A percentile compares a stretch with the other conserved stretches of the same genome.
Conservation (phyloP, 2,329 filamentous ascomycete genomes). For the Fusarium zealandicum region DNA sequence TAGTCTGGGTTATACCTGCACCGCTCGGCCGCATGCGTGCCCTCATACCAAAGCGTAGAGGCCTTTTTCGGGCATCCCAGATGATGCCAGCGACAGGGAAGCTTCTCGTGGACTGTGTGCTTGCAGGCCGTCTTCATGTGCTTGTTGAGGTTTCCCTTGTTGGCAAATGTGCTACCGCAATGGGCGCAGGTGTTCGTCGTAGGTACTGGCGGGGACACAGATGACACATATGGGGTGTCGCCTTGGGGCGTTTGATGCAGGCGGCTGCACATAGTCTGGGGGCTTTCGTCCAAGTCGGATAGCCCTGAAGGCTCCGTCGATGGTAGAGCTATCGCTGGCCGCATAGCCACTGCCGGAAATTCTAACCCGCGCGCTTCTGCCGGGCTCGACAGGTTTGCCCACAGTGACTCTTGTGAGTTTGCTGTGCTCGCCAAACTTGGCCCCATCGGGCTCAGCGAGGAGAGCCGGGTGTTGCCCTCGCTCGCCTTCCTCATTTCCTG, state of each 20-base stretch:
- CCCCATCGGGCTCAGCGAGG: neutral
- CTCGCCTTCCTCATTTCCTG: slow-evolving; percentile 22
- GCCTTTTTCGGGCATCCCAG: slow-evolving; percentile 36
- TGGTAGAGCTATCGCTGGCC: neutral
- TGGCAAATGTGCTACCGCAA: slow-evolving; percentile 43
- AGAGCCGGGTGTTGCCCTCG: slow-evolving; percentile 11
- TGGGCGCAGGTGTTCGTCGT: slow-evolving; percentile 28
- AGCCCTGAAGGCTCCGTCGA: neutral
- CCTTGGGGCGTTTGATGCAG: too few species aligned
- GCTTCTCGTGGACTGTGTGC: slow-evolving; percentile 24
- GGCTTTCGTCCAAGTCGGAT: neutral
- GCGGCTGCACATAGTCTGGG: neutral
- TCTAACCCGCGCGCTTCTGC: neutral
- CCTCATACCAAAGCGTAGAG: slow-evolving; percentile 43
- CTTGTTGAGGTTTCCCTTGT: slow-evolving; percentile 44
- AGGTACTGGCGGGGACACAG: slow-evolving; percentile 15
- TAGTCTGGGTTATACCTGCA: slow-evolving; percentile 30
- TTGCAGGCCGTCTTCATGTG: slow-evolving; percentile 43
- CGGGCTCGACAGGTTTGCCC: neutral
- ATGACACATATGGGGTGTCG: neutral
- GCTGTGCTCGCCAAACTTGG: neutral
- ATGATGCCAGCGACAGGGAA: slow-evolving; percentile 37
- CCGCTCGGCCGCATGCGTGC: slow-evolving; percentile 39
- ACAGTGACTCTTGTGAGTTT: neutral
- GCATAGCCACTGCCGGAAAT: neutral